phyloP scores from a whole-genome alignment of 1,284 basidiomycete species.

The Cutaneotrichosporon cavernicola region DNA sequence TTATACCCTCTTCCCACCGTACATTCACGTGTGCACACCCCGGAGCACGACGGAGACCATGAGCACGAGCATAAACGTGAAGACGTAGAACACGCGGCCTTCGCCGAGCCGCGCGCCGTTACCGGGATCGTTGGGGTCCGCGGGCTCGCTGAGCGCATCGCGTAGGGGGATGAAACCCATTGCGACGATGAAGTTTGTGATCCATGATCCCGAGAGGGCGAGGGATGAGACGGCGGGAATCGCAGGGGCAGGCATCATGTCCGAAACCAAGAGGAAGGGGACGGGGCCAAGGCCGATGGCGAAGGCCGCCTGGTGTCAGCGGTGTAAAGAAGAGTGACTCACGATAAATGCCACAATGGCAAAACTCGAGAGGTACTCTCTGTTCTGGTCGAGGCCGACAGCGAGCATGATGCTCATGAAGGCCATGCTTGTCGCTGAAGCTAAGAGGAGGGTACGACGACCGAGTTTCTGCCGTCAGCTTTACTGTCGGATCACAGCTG shows the following conservation, averaged over 20 bases:
- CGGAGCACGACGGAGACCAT: constrained; percentile 33
- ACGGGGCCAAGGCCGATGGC: constrained; percentile 86
- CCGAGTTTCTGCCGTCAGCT: constrained; percentile 48
- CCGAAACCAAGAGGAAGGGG: constrained; percentile 89
- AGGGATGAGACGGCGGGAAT: constrained; percentile 80
- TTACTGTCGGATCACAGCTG: not conserved
- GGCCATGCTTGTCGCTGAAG: constrained; percentile 62
- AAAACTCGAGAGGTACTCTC: constrained; percentile 65
- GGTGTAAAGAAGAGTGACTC: constrained; percentile 36
- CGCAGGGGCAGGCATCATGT: constrained; percentile 77
- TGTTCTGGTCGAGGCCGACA: constrained; percentile 65
- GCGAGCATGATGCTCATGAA: constrained; percentile 68
- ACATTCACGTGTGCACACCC: constrained; percentile 20
- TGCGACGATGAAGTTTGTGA: constrained; percentile 76
- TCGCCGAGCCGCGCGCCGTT: constrained; percentile 57
- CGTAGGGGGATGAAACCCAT: constrained; percentile 78
- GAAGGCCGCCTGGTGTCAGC: constrained; percentile 63
- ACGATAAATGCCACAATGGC: constrained; percentile 80
- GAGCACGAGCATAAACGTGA: constrained; percentile 55
- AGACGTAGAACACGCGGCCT: constrained; percentile 79
- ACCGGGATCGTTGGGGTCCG: constrained; percentile 43
- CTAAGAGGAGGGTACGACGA: constrained; percentile 51
- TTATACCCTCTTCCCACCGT: not conserved
- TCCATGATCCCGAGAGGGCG: constrained; percentile 82
- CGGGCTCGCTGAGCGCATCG: constrained; percentile 59